Percentiles rank a stretch among this genome's conserved stretches.
Conservation (phyloP, 805 yeast genomes). For the Aciculoconidium aculeatum region DNA sequence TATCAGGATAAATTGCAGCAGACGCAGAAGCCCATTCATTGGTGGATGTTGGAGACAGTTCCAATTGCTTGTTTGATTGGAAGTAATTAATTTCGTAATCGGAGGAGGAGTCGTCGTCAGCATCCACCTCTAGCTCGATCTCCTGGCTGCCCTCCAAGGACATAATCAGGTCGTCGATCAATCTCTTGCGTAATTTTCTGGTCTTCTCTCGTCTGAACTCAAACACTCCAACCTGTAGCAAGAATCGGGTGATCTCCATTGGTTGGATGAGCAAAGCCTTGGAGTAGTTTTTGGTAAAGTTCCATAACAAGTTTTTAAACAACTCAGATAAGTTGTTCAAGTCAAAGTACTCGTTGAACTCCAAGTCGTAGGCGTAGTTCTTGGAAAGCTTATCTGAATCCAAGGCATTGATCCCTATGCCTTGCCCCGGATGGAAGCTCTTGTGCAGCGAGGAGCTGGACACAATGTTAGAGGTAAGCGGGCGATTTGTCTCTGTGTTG, state of each 20-base stretch:
- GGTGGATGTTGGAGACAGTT: constrained; percentile 1
- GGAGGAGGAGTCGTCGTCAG: constrained; percentile 8
- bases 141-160: no score
- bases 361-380: constrained; percentile 51
- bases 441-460: constrained; percentile 7
- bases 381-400: constrained; percentile 17
- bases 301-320: constrained; percentile 49
- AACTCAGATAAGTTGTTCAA: constrained; percentile 51
- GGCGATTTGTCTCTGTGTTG: constrained; percentile 37
- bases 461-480: constrained; percentile 22
- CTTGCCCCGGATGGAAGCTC: constrained; percentile 12
- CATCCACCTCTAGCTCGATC: constrained; percentile 10
- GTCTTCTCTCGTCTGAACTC: constrained; percentile 12
- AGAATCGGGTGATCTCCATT: constrained; percentile 71
- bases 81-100: constrained; percentile 34
- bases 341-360: constrained; percentile 63
- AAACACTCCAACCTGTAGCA: constrained; percentile 76
- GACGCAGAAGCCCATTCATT: constrained; percentile 8
- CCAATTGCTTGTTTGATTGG: constrained; percentile 14
- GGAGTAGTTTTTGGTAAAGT: constrained; percentile 63
- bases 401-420: constrained; percentile 12
- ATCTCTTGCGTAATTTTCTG: constrained; percentile 5
- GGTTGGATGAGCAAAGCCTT: constrained; percentile 77
- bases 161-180: constrained; percentile 3
- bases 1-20: not conserved